Evolutionary conservation across 495 filamentous ascomycete species (phyloP), one percentile per base, ranked within the genome.

Genomic region (Hyphodiscus hymeniophilus): DNA sequence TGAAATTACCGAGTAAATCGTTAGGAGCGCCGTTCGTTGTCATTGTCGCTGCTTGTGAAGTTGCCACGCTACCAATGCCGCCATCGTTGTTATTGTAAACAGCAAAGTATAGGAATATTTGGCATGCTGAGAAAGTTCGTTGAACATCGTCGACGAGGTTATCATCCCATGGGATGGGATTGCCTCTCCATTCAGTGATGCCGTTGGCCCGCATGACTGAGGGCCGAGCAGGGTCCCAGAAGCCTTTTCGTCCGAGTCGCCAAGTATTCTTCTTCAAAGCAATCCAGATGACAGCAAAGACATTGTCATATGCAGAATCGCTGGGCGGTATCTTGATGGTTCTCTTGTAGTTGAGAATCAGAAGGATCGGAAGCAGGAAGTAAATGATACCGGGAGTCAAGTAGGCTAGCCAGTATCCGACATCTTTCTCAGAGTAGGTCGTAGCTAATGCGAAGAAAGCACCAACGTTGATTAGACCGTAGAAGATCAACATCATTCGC

Each of bases 401-500:
- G 62, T 80, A 89, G 12, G 77, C 80, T 3, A 72, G 73, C 82
- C 82, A 89, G 68, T 82, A 88, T 38, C 77, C 82, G 21, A 81
- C 67, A 54, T 68, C 49, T 57, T 67, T 69, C 36, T 65, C 68
- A 5, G 66, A 43, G 40, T 72, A 72, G 0, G 65, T 60, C 21
- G 67, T 69, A 17, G 68, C 62, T 34, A 72, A 66, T 79, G 68
- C 48, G 72, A 69, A 47, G 75, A 79, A 47, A 77, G 76, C 34
- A 71, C 86, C 87, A 40, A 91, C 34, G 65, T 92, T 90, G 71
- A 90, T 85, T 54, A 81, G 80, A 36, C 75, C 64, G 60, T 89
- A 89, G 63, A 85, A 85, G 50, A 76, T 74, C 43, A 72, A 45
- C 66, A 69, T 67, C 47, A 91, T 81, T 36, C 80, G 73, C 65